A percentile compares a stretch with the other conserved stretches of the same genome.
These are phyloP conservation scores for Colletotrichum neosansevieriae DNA, from an alignment of 2,329 filamentous ascomycete genomes.

Conservation along the genomic window DNA sequence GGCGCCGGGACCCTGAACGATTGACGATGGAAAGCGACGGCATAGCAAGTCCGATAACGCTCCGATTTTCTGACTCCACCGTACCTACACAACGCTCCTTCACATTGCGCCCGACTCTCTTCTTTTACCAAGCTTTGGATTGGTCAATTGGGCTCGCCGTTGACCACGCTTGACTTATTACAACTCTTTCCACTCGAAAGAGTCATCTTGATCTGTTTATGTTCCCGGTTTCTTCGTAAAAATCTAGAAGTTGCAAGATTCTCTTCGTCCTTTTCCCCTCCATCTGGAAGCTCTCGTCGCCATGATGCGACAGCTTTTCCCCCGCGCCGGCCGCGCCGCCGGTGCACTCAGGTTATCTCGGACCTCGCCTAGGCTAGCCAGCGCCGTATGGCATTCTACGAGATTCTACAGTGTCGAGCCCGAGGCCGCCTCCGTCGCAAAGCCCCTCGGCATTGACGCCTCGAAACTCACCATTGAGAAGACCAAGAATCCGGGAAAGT, in stretches of 20 bases:
- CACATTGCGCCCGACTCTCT: constrained; percentile 28
- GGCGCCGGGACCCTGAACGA: constrained; percentile 39
- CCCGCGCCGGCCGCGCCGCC: constrained; percentile 54
- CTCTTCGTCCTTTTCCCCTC: constrained; percentile 4
- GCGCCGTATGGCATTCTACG: constrained; percentile 48
- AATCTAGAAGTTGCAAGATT: not conserved
- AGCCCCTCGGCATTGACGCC: constrained; percentile 79
- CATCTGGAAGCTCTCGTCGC: constrained; percentile 22
- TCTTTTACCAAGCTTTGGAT: constrained; percentile 31
- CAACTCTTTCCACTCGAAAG: not conserved
- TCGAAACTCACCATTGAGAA: constrained; percentile 79
- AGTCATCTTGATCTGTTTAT: constrained; percentile 8
- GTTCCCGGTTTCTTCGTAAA: not conserved
- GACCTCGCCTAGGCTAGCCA: constrained; percentile 48
- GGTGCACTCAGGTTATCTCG: constrained; percentile 42
- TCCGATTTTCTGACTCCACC: constrained; percentile 43
- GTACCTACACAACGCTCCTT: constrained; percentile 6
- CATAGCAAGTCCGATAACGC: constrained; percentile 46
- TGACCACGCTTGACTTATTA: constrained; percentile 10
- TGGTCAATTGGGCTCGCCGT: constrained; percentile 28
- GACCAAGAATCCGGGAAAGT: constrained; percentile 79
- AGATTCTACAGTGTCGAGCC: constrained; percentile 67
- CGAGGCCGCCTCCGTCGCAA: constrained; percentile 60
- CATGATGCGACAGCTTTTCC: constrained; percentile 62
- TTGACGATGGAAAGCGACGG: constrained; percentile 41